Evolutionary conservation across 129 eudicot species (phyloP).

Genomic region (Daucus carota): DH1_v3.0 NC_030389.2:11640501-11641000

Average conservation of each 20-base stretch:
- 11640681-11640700: constrained; percentile 74
- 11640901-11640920: neutral
- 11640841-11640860: neutral
- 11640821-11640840: neutral
- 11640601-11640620: neutral
- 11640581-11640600: neutral
- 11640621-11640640: neutral
- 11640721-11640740: constrained; percentile 98
- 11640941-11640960: neutral
- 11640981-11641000: neutral
- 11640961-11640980: neutral
- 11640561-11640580: neutral
- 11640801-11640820: neutral
- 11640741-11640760: neutral
- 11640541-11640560: neutral
- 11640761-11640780: neutral
- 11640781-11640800: neutral
- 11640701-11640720: constrained; percentile 84
- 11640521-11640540: neutral
- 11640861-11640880: neutral
- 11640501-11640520: neutral
- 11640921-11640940: neutral
- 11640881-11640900: neutral
- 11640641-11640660: neutral
- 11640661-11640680: constrained; percentile 86